A percentile compares a stretch with the other conserved stretches of the same genome.
phyloP scores from a whole-genome alignment of 2,329 filamentous ascomycete genomes.

The Trichophyton verrucosum region DNA sequence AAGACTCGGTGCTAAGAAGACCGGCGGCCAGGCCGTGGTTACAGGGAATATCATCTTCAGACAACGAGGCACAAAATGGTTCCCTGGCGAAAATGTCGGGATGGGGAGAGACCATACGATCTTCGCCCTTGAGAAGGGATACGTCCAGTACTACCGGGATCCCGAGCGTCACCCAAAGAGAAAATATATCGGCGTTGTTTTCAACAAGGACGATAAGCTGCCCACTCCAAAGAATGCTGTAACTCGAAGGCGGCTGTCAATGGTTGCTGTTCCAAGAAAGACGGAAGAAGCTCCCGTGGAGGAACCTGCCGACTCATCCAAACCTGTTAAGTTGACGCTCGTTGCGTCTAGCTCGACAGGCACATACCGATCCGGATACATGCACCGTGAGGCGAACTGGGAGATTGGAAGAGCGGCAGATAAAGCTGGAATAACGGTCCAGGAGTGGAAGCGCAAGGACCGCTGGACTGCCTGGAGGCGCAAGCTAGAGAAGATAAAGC shows the following conservation, averaged over 20 bases:
- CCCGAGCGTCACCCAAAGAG: conserved; percentile 68
- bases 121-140: conserved; percentile 70
- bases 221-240: conserved; percentile 64
- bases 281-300: conserved; percentile 9
- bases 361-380: conserved; percentile 45
- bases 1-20: conserved; percentile 88
- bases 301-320: conserved; percentile 12
- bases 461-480: conserved; percentile 55
- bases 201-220: conserved; percentile 67
- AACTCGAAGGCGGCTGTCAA: conserved; percentile 61
- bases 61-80: conserved; percentile 90
- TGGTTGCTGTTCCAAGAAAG: conserved; percentile 44
- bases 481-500: conserved; percentile 39
- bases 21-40: conserved; percentile 83
- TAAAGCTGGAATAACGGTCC: conserved; percentile 45
- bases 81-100: conserved; percentile 84
- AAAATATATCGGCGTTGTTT: conserved; percentile 89
- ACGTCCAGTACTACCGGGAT: conserved; percentile 94
- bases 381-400: conserved; percentile 55
- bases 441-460: conserved; percentile 45
- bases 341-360: conserved; percentile 18
- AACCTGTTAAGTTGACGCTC: conserved; percentile 5
- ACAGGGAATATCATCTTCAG: conserved; percentile 97
- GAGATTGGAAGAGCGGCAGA: conserved; percentile 53
- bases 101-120: conserved; percentile 97